Conservation (phyloP, 2,329 filamentous ascomycete species). For the Chaetomiaceae sp. region DNA sequence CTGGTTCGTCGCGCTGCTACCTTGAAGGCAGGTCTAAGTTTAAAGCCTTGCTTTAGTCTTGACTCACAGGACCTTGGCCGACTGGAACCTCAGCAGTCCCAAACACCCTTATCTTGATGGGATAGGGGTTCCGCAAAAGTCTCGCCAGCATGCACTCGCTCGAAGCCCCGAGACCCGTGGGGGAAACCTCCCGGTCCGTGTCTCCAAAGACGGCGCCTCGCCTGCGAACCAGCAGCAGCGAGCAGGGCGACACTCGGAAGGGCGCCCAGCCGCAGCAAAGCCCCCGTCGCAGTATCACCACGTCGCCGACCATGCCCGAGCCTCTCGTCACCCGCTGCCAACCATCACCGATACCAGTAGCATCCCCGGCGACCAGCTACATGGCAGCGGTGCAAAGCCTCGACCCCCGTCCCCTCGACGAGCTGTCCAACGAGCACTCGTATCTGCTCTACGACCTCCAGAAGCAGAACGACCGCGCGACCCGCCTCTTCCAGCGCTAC, state of each 20-base stretch:
- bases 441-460: constrained; percentile 41
- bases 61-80: background rate
- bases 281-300: background rate
- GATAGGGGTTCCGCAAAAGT: no score
- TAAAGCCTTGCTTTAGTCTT: background rate
- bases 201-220: constrained; percentile 11
- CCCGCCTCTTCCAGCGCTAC: constrained; percentile 36
- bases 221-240: background rate
- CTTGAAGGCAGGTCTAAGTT: background rate
- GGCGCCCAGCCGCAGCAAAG: background rate
- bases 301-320: background rate
- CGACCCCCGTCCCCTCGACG: constrained; percentile 35
- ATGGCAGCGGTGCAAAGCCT: constrained; percentile 24
- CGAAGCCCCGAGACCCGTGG: background rate
- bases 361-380: constrained; percentile 1
- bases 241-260: background rate
- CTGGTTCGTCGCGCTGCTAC: background rate
- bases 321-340: background rate
- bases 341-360: no score
- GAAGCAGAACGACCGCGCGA: constrained; percentile 33
- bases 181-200: constrained; percentile 4
- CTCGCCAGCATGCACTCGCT: no score
- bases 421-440: constrained; percentile 40
- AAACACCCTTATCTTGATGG: no score
- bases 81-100: no score